phyloP scores from a whole-genome alignment of 768 basidiomycete species.

The Termitomyces sp. region DNA sequence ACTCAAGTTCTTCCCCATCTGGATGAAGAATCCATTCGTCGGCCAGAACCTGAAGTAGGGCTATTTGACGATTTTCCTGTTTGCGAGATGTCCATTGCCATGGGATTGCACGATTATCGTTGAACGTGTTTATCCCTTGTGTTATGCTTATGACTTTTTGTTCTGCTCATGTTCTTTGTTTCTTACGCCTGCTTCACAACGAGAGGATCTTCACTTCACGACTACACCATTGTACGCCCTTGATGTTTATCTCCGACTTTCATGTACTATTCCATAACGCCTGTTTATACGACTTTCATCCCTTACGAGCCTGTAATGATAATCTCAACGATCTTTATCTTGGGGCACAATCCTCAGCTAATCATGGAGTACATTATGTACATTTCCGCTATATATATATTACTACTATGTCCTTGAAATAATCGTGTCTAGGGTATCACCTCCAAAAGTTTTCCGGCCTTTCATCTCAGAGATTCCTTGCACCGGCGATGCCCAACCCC shows the following conservation, averaged over 20 bases:
- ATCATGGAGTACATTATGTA: background rate
- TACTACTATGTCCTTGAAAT: background rate
- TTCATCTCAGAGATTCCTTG: constrained; percentile 14
- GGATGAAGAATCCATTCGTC: background rate
- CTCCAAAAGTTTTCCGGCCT: background rate
- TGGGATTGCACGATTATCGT: constrained; percentile 9
- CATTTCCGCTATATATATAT: background rate
- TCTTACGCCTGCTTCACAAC: background rate
- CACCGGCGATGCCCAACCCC: constrained; percentile 30
- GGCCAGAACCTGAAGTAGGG: background rate
- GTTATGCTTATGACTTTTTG: background rate
- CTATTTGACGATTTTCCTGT: constrained; percentile 11
- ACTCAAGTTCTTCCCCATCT: background rate
- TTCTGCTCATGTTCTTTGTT: background rate
- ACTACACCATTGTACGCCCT: background rate
- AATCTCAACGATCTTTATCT: background rate
- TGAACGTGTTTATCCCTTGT: background rate
- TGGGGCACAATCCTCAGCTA: background rate
- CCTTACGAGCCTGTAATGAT: background rate
- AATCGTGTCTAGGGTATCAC: background rate
- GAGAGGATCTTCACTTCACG: background rate
- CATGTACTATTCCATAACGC: background rate
- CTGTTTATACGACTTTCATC: background rate
- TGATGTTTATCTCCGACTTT: background rate
- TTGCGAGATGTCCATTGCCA: constrained; percentile 16